Evolutionary conservation across 192 early-diverging fungal genomes (phyloP), one percentile per base, ranked within the genome.

Genomic region (Chytriomyces confervae): DNA sequence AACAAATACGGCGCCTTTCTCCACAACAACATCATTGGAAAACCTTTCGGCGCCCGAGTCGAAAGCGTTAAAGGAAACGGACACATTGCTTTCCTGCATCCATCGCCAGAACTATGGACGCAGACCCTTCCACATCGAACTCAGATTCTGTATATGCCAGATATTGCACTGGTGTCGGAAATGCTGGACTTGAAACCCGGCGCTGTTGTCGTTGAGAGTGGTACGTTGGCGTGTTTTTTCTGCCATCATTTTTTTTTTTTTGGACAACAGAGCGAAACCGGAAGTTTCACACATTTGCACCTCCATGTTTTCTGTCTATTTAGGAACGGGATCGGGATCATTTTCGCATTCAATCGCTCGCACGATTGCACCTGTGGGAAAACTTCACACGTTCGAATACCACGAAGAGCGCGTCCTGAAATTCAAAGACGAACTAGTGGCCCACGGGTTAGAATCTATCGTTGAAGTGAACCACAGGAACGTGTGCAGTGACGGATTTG

Each of bases 41-140:
- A 92, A 69, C 85, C 90, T 69, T 98, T 90, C 77, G 97, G 97
- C 11, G 89, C 89, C 16, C 95, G 92, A 80, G 90, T 94, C 72
- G 43, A 29, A 23, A 50, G 3, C 61, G 5, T 18, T 60, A 51
- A 20, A 76, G 71, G 70, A 18, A 76, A 66, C 62, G 64, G 62
- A 50, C 62, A 69, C 65, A 77, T 77, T 80, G 95, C 86, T 72
- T 81, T 99, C 20, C 86, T 99, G 20, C 89, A 94, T 57, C 95
- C 96, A 8, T 97, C 96, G 1, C 97, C 97, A 0, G 97, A 97
- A 77, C 89, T 99, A 29, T 99, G 97, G 97, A 99, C 97, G 0
- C 84, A 90, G 62, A 87, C 90, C 7, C 85, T 99, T 16, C 95
- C 96, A 11, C 97, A 99, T 77, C 89, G 97, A 51, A 99, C 97